Base-by-base conservation (phyloP, 805 yeast species). In the Hanseniaspora hatyaiensis region DNA sequence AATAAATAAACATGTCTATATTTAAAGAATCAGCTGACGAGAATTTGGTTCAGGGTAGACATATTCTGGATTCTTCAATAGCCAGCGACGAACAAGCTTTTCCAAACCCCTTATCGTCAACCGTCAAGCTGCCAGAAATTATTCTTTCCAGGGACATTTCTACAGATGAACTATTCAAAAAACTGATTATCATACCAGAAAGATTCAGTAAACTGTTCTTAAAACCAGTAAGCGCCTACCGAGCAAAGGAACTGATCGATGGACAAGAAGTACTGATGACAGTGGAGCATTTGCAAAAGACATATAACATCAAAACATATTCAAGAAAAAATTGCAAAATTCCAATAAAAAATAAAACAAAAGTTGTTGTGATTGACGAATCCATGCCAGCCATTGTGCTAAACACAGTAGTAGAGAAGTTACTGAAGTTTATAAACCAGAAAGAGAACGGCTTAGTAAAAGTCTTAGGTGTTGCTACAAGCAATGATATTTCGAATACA, bases 371-470 rank as follows among this genome's bases (percentile, higher is more conserved):
- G 3, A 22, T 48, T 6, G 44, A 48, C 29, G 47, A 48, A 22
- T 13, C 47, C 12, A 30, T 48, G n/a, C 51, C 51, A 9, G n/a
- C 31, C 2, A 48, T 48, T 15, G 47, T 48, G 8, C 15, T 34
- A n/a, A 48, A 48, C 29, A 18, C 16, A 5, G 16, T 37, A 6
- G 3, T 33, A 6, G 15, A 12, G 4, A 13, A 37, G 12, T n/a
- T 45, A 2, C 13, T 32, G 6, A 24, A 37, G n/a, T 20, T 20
- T 1, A 23, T 43, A 8, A n/a, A 16, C 5, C n/a, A 26, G 3
- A 8, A 33, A 26, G 15, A 23, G 4, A 34, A 43, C 22, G 28
- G 38, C 12, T 6, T 43, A 13, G 15, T 26, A 12, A 34, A 43
- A 23, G 20, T 30, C 15, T 6, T 43, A 18, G 36, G 31, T 4